Evolutionary conservation across 805 yeast genomes (phyloP), one percentile per base, ranked within the genome.

Genomic region (Pichia membranifaciens): DNA sequence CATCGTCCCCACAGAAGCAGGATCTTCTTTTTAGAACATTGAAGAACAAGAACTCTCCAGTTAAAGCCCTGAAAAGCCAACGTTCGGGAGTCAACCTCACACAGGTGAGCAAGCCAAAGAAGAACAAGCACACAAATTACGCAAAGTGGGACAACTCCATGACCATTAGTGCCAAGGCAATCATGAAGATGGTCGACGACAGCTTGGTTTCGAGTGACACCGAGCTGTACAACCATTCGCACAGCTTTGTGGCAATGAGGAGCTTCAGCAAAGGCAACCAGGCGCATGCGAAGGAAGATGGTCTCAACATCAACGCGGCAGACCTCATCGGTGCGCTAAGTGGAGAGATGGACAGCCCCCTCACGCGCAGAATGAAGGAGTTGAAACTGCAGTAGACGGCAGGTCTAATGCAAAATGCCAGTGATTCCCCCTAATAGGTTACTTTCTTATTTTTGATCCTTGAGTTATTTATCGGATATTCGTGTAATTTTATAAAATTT

Each of bases 161-260:
- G 63, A 64, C 68, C 3, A 60, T 67, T 9, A 61, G 68, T 4
- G 69, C 67, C 6, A 60, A 60, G 36, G 70, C 66, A 2, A 66
- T 67, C 5, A 51, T 67, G 54, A 56, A 62, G 17, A 67, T 67
- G 70, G 71, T 67, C 38, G 71, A 67, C 48, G 68, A 66, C 32
- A 64, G 70, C 16, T 55, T 67, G 34, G 67, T 67, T 17, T 64
- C 68, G 5, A 62, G 67, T 47, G 71, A 67, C 51, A 65, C 66
- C 7, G 66, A 62, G 28, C 21, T 59, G 5, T 60, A 58, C 42
- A 52, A 47, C 21, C 31, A 43, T 15, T 56, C 63, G 8, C 53
- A 51, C 15, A 55, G 62, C 32, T 49, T 51, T 16, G 23, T 39
- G 9, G 8, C 42, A 10, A 23, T 45, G 40, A 35, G 25, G 37